phyloP scores from a whole-genome alignment of 2,329 filamentous ascomycete genomes.

The Talaromyces sp. region DNA sequence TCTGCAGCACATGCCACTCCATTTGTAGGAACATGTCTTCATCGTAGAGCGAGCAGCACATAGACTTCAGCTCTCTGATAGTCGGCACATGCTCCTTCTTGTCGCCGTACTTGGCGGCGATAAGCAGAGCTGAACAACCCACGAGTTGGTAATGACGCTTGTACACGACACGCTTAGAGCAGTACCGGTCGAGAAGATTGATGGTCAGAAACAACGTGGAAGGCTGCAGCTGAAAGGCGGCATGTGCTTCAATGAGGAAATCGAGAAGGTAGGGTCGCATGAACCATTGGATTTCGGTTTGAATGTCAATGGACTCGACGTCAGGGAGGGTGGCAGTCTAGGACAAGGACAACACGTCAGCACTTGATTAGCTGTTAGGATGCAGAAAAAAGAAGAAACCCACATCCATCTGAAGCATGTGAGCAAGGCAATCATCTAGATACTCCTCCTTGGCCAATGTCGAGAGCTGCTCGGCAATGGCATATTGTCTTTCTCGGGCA shows the following conservation, averaged over 20 bases:
- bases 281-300: slow-evolving; percentile 99
- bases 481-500: slow-evolving; percentile 77
- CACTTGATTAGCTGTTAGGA: not conserved
- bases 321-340: slow-evolving; percentile 84
- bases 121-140: slow-evolving; percentile 89
- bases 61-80: slow-evolving; percentile 93
- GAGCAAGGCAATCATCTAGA: slow-evolving; percentile 85
- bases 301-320: slow-evolving; percentile 96
- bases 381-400: slow-evolving; percentile 17
- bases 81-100: slow-evolving; percentile 98
- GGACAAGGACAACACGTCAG: slow-evolving; percentile 11
- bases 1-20: slow-evolving; percentile 99
- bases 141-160: slow-evolving; percentile 99
- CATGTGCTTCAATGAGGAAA: slow-evolving; percentile 95
- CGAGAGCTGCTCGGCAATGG: slow-evolving; percentile 84
- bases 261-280: slow-evolving; percentile 98
- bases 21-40: slow-evolving; percentile 99
- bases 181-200: slow-evolving; percentile 96
- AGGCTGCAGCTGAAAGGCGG: slow-evolving; percentile 86
- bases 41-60: slow-evolving; percentile 98
- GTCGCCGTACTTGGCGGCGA: slow-evolving; percentile 97
- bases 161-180: slow-evolving; percentile 94
- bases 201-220: slow-evolving; percentile 94
- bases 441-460: slow-evolving; percentile 82
- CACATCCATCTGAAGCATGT: slow-evolving; percentile 92